A percentile compares a stretch with the other conserved stretches of the same genome.
Conservation (phyloP, 169 alveolate genomes). For the Ichthyophthirius multifiliis region DNA sequence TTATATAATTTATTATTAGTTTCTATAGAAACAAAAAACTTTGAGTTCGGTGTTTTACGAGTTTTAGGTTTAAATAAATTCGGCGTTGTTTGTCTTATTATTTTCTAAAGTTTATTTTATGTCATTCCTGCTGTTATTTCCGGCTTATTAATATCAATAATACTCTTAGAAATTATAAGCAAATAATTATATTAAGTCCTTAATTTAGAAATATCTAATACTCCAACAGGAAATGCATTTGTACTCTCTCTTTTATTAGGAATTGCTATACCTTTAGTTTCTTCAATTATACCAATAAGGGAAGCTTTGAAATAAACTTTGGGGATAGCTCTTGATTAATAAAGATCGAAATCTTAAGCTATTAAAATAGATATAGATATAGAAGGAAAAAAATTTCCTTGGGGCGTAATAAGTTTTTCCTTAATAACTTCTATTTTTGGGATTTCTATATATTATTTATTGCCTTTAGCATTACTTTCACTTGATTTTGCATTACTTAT, state of each 20-base stretch:
- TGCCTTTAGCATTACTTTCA: slow-evolving; percentile 81
- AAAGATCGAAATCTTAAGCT: slow-evolving; percentile 75
- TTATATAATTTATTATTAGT: slow-evolving; percentile 78
- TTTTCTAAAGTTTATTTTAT: slow-evolving; percentile 64
- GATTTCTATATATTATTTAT: slow-evolving; percentile 72
- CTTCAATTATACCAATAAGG: slow-evolving; percentile 74
- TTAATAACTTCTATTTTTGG: slow-evolving; percentile 79
- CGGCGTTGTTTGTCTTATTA: slow-evolving; percentile 65
- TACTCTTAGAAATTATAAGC: slow-evolving; percentile 18
- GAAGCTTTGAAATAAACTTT: slow-evolving; percentile 62
- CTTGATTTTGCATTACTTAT: slow-evolving; percentile 69
- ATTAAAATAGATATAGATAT: slow-evolving; percentile 69
- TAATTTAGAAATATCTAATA: slow-evolving; percentile 42
- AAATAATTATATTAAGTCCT: slow-evolving; percentile 26
- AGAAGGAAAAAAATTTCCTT: slow-evolving; percentile 49
- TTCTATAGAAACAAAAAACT: slow-evolving; percentile 82
- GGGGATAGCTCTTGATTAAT: slow-evolving; percentile 68
- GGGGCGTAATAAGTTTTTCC: slow-evolving; percentile 67
- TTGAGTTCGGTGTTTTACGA: slow-evolving; percentile 83
- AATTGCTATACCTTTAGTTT: slow-evolving; percentile 72
- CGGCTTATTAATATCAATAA: slow-evolving; percentile 65
- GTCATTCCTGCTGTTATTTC: slow-evolving; percentile 78
- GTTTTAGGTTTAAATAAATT: slow-evolving; percentile 75
- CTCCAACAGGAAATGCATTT: slow-evolving; percentile 48
- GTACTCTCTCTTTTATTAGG: slow-evolving; percentile 48